Base-by-base conservation (phyloP, 371 early-diverging fungal genomes). In the Umbelopsis sp. region DNA sequence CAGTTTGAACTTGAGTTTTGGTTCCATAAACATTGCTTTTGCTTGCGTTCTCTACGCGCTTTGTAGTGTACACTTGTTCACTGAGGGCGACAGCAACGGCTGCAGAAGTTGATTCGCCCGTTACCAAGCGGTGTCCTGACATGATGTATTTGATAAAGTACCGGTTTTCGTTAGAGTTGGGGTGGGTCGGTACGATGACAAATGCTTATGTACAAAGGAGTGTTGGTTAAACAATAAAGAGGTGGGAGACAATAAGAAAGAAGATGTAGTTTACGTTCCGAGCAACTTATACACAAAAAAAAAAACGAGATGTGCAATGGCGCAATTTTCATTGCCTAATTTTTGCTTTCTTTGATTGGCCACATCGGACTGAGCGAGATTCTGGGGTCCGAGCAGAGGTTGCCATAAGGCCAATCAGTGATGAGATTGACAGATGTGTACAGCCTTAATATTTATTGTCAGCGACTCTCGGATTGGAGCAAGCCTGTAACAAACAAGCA, bases 31-130 rank as follows among this genome's bases (percentile, higher is more conserved):
- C 53, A 20, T 57, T 65, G 6, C 50, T 18, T 44, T 62, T 46
- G 16, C 22, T 29, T 41, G 16, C 35, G 6, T 50, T 46, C 35
- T 50, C 37, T 8, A 46, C 25, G 32, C 29, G 38, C 29, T 69
- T 72, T 25, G 71, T 91, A 57, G 93, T 85, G 72, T 92, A 93
- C 66, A 89, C 78, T 53, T 91, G 80, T 71, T 91, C 87, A 74
- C 89, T 89, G 41, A 94, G 77, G 16, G 81, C 81, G 70, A 92
- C 89, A 4, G 93, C 90, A 2, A 92, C 86, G 70, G 86, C 83
- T 37, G 90, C 80, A 12, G 87, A 84, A 20, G 92, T 92, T 16
- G 82, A 77, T 72, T 89, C 82, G 50, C 88, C 92, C 38, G 85
- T 80, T 29, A 83, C 69, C 25, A 74, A 65, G 14, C 57, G 57